Percentiles rank a stretch among this genome's conserved stretches.
Evolutionary conservation across 2,329 filamentous ascomycete species (phyloP).

Genomic region (Dothideomycetes sp.): DNA sequence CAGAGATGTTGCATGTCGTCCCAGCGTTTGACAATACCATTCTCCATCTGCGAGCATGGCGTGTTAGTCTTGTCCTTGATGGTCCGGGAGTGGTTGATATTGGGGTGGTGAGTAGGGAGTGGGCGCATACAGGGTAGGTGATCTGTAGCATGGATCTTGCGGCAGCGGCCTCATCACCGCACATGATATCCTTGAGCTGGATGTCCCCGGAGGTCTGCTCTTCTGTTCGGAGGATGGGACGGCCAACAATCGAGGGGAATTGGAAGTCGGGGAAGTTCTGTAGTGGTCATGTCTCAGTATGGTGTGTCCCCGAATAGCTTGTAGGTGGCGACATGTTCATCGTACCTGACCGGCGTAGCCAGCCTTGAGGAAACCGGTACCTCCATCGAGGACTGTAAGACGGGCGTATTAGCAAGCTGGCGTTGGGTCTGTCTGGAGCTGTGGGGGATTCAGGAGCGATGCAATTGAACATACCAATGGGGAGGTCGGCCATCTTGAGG

Average conservation of each 20-base stretch:
- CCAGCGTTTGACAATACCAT: conserved; percentile 98
- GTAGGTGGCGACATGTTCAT: neutral
- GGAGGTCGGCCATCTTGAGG: conserved; percentile 35
- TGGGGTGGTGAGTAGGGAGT: neutral
- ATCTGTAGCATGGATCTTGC: conserved; percentile 97
- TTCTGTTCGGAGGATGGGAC: conserved; percentile 93
- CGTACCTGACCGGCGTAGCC: conserved; percentile 84
- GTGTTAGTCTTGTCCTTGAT: conserved; percentile 8
- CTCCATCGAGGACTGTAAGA: conserved; percentile 85
- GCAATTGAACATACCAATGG: conserved; percentile 30
- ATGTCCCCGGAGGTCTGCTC: conserved; percentile 61
- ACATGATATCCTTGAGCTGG: conserved; percentile 97
- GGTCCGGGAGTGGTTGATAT: neutral
- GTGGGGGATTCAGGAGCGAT: conserved; percentile 4
- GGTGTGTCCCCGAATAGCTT: too few relatives aligned
- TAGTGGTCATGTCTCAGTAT: neutral
- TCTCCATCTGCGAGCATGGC: conserved; percentile 65
- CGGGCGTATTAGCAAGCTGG: conserved; percentile 7
- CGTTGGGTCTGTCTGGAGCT: conserved; percentile 12
- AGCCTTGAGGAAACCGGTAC: conserved; percentile 98
- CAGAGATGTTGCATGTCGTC: conserved; percentile 99
- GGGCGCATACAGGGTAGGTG: conserved; percentile 65
- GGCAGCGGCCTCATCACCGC: conserved; percentile 92
- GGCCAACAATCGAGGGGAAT: conserved; percentile 95
- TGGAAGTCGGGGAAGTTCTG: conserved; percentile 98